Evolutionary conservation across 2,329 filamentous ascomycete species (phyloP).

Genomic region (Paecilomyces niveus): DNA sequence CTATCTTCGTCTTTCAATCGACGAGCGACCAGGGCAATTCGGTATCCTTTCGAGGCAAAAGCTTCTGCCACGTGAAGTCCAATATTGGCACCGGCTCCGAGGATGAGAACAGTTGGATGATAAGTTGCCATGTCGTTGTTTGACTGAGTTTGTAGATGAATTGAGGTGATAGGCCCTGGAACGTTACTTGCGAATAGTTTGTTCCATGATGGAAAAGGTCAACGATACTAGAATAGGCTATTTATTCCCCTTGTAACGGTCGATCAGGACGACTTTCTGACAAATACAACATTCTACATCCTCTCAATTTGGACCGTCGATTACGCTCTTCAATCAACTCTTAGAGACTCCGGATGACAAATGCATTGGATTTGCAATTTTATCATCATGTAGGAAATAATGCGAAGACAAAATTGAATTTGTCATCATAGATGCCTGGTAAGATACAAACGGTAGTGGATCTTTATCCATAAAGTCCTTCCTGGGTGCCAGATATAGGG

Average conservation of each 20-base stretch:
- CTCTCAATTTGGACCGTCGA: neutral
- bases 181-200: too few relatives aligned
- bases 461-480: too few relatives aligned
- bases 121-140: neutral
- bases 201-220: too few relatives aligned
- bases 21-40: constrained; percentile 34
- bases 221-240: too few relatives aligned
- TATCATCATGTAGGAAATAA: too few relatives aligned
- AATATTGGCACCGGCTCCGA: constrained; percentile 39
- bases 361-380: neutral
- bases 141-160: neutral
- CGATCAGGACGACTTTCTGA: neutral
- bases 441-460: too few relatives aligned
- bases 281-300: neutral
- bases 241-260: neutral
- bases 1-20: constrained; percentile 21
- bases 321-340: neutral
- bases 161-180: too few relatives aligned
- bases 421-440: too few relatives aligned
- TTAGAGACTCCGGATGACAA: neutral
- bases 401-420: too few relatives aligned
- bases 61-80: constrained; percentile 29
- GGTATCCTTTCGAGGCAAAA: constrained; percentile 38
- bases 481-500: too few relatives aligned
- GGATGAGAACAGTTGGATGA: constrained; percentile 23